Evolutionary conservation across 129 eudicot genomes (phyloP).

Genomic region (Centrapalus pauciflorus): DNA sequence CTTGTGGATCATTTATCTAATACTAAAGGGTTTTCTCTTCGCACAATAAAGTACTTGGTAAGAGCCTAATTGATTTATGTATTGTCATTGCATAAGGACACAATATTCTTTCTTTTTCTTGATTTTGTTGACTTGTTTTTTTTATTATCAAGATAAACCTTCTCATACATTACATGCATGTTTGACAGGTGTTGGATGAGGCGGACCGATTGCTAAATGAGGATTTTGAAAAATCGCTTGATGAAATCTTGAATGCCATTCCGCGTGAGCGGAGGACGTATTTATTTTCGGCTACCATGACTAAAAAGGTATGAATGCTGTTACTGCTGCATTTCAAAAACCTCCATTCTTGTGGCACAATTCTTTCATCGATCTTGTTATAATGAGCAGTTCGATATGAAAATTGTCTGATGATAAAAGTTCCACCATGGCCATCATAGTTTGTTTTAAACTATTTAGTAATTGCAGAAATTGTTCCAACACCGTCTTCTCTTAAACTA

Average conservation of each 20-base stretch:
- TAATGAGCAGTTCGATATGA: neutral
- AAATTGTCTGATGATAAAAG: neutral
- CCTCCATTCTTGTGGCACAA: neutral
- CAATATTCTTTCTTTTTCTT: neutral
- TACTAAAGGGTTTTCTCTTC: slow-evolving; percentile 91
- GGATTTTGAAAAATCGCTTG: slow-evolving; percentile 80
- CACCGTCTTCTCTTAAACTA: too few species aligned
- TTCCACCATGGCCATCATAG: neutral
- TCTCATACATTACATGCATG: neutral
- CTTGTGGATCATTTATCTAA: slow-evolving; percentile 88
- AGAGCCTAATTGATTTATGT: neutral
- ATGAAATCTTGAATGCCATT: slow-evolving; percentile 71
- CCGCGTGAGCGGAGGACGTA: slow-evolving; percentile 84
- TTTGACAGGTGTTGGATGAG: slow-evolving; percentile 80
- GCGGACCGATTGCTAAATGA: slow-evolving; percentile 91
- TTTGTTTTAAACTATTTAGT: too few species aligned
- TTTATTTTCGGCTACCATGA: slow-evolving; percentile 94
- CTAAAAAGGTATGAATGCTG: slow-evolving; percentile 52
- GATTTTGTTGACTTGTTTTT: neutral
- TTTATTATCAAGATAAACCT: neutral
- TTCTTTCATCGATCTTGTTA: neutral
- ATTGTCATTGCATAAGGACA: neutral
- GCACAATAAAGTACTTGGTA: slow-evolving; percentile 80
- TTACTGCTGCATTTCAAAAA: neutral
- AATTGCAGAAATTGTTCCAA: too few species aligned